Conservation (phyloP, 2,329 filamentous ascomycete species). For the Fusarium transvaalense region DNA sequence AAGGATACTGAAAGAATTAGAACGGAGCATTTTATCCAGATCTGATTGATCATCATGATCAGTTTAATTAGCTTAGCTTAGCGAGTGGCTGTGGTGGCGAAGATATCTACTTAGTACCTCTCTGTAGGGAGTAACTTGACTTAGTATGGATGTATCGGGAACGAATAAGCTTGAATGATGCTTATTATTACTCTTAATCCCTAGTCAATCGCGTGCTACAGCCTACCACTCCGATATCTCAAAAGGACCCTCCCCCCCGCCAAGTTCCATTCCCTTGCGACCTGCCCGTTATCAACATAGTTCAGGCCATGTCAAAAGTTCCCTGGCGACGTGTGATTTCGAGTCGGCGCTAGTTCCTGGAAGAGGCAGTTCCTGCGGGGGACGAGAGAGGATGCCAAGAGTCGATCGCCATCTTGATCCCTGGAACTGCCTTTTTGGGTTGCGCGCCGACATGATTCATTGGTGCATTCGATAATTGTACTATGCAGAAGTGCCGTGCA, state of each 20-base stretch:
- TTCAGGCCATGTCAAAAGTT: constrained; percentile 39
- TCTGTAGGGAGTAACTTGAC: too few relatives aligned
- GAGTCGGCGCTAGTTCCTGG: constrained; percentile 42
- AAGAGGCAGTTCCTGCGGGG: constrained; percentile 45
- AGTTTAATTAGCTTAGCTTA: too few relatives aligned
- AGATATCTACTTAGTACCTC: too few relatives aligned
- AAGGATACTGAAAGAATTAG: not conserved
- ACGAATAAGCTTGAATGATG: constrained; percentile 41
- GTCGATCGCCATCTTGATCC: constrained; percentile 30
- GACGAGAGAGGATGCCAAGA: constrained; percentile 34
- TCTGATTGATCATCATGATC: constrained; percentile 10
- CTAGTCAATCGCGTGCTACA: constrained; percentile 11
- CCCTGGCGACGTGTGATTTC: constrained; percentile 36
- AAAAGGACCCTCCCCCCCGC: constrained; percentile 20
- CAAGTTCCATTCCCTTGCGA: constrained; percentile 24
- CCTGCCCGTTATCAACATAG: constrained; percentile 49
- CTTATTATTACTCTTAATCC: constrained; percentile 35
- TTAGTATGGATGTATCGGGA: not conserved
- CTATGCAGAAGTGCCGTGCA: constrained; percentile 35
- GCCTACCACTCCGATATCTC: not conserved
- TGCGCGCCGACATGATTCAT: constrained; percentile 34
- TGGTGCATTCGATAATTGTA: constrained; percentile 18
- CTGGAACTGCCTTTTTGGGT: constrained; percentile 46
- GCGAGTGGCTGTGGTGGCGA: constrained; percentile 18
- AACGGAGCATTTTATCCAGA: too few relatives aligned